phyloP scores from a whole-genome alignment of 129 eudicot species.

The Helichrysum umbraculigerum region DNA sequence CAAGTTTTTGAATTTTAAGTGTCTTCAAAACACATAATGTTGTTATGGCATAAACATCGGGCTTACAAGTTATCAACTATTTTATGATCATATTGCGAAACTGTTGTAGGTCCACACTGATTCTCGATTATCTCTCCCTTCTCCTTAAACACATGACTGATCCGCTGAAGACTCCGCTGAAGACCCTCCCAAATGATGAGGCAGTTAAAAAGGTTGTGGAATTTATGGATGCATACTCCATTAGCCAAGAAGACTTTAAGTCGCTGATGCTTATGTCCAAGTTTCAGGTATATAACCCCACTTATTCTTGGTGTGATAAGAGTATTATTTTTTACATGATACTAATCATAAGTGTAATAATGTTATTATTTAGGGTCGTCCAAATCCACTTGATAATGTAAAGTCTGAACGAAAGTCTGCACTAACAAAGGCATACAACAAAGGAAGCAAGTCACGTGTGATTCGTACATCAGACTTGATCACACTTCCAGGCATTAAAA shows the following conservation, averaged over 20 bases:
- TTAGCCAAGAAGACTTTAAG: slow-evolving; percentile 90
- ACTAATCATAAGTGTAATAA: background rate
- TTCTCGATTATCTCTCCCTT: slow-evolving; percentile 75
- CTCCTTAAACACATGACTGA: slow-evolving; percentile 77
- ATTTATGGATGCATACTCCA: slow-evolving; percentile 92
- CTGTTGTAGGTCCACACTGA: slow-evolving; percentile 69
- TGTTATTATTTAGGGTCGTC: slow-evolving; percentile 59
- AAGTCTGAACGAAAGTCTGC: slow-evolving; percentile 87
- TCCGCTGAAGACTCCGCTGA: slow-evolving; percentile 62
- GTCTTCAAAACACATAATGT: slow-evolving; percentile 3
- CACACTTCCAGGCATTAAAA: slow-evolving; percentile 87
- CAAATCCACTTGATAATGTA: slow-evolving; percentile 74
- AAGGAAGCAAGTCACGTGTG: slow-evolving; percentile 89
- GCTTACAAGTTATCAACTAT: background rate
- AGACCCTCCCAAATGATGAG: slow-evolving; percentile 96
- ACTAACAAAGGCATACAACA: slow-evolving; percentile 84
- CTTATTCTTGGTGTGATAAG: background rate
- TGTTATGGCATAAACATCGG: background rate
- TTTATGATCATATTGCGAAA: slow-evolving; percentile 8
- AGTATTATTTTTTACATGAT: background rate
- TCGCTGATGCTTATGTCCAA: slow-evolving; percentile 66
- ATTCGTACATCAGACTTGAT: slow-evolving; percentile 82
- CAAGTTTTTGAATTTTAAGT: background rate
- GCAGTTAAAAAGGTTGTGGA: slow-evolving; percentile 95
- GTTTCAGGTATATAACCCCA: slow-evolving; percentile 61